Conservation (phyloP, 768 basidiomycete genomes). For the Podaxis sp. region DNA sequence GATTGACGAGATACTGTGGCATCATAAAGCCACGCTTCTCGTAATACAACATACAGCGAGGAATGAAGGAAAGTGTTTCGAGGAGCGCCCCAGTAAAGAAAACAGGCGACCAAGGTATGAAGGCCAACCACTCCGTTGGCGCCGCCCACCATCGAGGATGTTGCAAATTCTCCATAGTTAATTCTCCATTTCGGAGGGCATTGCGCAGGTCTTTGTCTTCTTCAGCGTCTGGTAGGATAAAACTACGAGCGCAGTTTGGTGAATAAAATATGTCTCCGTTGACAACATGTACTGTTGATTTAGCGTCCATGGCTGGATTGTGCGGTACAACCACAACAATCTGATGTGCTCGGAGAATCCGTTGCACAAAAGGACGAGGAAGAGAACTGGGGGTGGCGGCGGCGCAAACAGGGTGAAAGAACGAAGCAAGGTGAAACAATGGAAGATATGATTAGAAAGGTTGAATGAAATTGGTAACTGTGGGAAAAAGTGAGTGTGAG, state of each 20-base stretch:
- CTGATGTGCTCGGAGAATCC: not conserved
- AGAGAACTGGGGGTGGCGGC: not conserved
- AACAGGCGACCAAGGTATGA: not conserved
- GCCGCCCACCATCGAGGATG: not conserved
- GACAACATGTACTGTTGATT: not conserved
- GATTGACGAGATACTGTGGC: not conserved
- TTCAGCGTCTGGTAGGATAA: not conserved
- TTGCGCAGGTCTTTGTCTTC: not conserved
- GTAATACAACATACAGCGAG: not conserved
- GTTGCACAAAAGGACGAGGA: not conserved
- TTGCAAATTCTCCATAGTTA: not conserved
- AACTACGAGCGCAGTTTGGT: not conserved
- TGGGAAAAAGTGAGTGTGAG: not conserved
- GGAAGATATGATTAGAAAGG: not conserved
- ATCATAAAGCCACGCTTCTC: not conserved
- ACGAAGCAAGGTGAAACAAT: not conserved
- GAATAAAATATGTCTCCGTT: not conserved
- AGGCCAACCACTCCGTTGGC: not conserved
- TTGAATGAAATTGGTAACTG: not conserved
- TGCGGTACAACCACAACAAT: not conserved
- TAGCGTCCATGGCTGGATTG: not conserved
- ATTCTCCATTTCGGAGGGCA: not conserved
- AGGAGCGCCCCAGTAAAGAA: not conserved
- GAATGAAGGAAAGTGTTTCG: not conserved
- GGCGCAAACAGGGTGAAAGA: not conserved